Evolutionary conservation across 2,329 filamentous ascomycete genomes (phyloP), one percentile per base, ranked within the genome.

Genomic region (Aspergillus vadensis): DNA sequence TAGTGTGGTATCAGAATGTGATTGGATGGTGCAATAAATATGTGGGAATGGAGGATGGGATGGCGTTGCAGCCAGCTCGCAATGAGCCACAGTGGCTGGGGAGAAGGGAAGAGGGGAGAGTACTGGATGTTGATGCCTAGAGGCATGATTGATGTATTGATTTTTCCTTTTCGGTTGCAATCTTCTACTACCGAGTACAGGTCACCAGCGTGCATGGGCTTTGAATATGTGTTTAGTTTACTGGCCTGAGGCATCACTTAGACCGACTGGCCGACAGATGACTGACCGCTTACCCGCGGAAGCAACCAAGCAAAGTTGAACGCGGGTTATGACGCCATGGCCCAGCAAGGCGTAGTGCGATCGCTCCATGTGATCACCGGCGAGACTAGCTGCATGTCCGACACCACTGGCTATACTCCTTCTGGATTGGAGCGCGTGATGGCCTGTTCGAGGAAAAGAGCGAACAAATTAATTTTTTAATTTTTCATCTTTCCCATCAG

Each of bases 361-460:
- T 36, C 32, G 32, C 52, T 47, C 38, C 56, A 63, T 62, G 56
- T 61, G 58, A 61, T 63, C 56, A 32, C 17, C 48, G 19, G 8
- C 39, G 12, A 30, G 25, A 14, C 41, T 53, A 61, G 19, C 61
- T 56, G 15, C 14, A 55, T 59, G 10, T 7, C 32, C 44, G 61
- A 41, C 63, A 63, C 60, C 55, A 41, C 30, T 25, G 44, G 23
- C 12, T 55, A 47, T 32, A 25, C 53, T 41, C 19, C 14, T 44
- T 55, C 58, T 41, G 50, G 51, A 12, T 50, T 61, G 55, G 58
- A 53, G 56, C 61, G 61, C 61, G 61, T 65, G 53, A 60, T 60
- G 30, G 47, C 21, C 21, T 39, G 48, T 30, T 52, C 17, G 27
- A 15, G 19, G 43, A 21, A 15, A 27, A 17, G 38, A 36, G 43